phyloP scores from a whole-genome alignment of 106 monocot genomes.

The Platanthera guangdongensis region DNA sequence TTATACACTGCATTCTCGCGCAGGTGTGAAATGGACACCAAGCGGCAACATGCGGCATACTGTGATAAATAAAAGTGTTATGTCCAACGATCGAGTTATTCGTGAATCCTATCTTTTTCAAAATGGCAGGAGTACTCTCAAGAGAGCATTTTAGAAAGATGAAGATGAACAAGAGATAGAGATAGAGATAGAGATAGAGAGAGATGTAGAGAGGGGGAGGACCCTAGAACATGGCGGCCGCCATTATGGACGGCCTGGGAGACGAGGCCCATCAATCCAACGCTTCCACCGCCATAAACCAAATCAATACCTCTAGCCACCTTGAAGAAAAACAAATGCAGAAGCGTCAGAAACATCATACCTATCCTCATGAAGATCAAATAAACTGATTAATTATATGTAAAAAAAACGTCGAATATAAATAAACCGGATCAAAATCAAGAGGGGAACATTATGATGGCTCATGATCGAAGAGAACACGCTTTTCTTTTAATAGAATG shows the following conservation, averaged over 20 bases:
- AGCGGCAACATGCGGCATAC: neutral
- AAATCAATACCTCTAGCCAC: slow-evolving; percentile 51
- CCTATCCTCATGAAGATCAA: neutral
- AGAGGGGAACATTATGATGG: neutral
- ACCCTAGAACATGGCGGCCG: slow-evolving; percentile 59
- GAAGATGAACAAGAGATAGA: neutral
- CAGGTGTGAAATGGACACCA: neutral
- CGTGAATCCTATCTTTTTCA: no score
- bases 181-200: slow-evolving; percentile 2
- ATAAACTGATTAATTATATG: no score
- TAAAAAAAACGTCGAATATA: neutral
- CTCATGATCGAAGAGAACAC: neutral
- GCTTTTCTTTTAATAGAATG: neutral
- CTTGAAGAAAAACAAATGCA: slow-evolving; percentile 14
- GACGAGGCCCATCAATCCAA: slow-evolving; percentile 58
- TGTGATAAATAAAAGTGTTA: no score
- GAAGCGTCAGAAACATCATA: neutral
- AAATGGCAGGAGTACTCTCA: no score
- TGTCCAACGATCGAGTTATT: no score
- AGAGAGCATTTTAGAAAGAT: no score
- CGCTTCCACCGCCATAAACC: slow-evolving; percentile 55
- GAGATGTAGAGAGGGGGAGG: slow-evolving; percentile 17
- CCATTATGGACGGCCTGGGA: slow-evolving; percentile 53
- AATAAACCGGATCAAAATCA: neutral
- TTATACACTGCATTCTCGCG: no score